These are phyloP conservation scores for Coemansia furcata DNA, from an alignment of 192 early-diverging fungal species.

Conservation along the genomic window DNA sequence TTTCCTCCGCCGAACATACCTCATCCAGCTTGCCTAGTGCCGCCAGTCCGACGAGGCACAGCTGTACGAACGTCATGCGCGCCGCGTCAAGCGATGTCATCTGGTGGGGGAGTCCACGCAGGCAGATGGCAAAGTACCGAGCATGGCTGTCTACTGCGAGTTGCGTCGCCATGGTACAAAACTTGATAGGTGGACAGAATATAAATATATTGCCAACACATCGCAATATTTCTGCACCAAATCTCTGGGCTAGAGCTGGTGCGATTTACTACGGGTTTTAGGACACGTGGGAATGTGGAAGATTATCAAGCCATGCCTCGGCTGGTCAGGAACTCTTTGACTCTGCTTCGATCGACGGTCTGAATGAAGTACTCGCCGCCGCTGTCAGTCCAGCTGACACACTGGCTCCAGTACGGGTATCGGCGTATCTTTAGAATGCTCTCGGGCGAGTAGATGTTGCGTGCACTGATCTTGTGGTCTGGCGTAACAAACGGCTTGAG, in stretches of 20 bases:
- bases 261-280: not conserved
- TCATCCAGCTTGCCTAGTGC: constrained; percentile 69
- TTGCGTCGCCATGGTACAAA: constrained; percentile 9
- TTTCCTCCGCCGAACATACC: constrained; percentile 54
- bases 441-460: constrained; percentile 67
- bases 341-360: constrained; percentile 65
- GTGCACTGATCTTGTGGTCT: constrained; percentile 72
- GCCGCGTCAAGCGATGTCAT: constrained; percentile 70
- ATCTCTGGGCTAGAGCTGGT: not conserved
- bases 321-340: constrained; percentile 35
- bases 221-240: not conserved
- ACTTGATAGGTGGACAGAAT: not conserved
- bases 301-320: constrained; percentile 10
- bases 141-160: constrained; percentile 60
- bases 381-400: constrained; percentile 76
- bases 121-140: constrained; percentile 67
- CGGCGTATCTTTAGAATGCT: constrained; percentile 67
- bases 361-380: constrained; percentile 79
- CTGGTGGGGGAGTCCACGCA: constrained; percentile 70
- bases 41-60: constrained; percentile 78
- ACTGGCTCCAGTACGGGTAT: constrained; percentile 67
- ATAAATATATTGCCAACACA: not conserved
- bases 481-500: constrained; percentile 80
- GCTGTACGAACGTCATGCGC: constrained; percentile 86
- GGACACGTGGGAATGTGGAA: not conserved